Conservation (phyloP, 1,284 basidiomycete genomes). For the Blastosporella zonata region DNA sequence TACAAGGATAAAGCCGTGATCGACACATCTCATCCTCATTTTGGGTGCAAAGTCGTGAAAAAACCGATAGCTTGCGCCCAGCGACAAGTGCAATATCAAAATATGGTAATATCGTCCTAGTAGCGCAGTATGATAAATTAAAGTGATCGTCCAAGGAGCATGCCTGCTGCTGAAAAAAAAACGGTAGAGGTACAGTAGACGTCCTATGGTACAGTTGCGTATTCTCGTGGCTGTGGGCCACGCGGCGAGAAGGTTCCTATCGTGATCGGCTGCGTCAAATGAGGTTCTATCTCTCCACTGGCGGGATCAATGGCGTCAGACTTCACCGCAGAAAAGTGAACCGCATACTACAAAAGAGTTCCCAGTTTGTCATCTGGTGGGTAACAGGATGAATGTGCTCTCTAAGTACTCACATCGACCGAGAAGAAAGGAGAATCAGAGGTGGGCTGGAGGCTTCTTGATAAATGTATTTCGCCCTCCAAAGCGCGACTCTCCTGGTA, state of each 20-base stretch:
- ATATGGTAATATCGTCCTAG: no score
- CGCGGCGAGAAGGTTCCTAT: conserved; percentile 11
- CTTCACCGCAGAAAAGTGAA: conserved; percentile 3
- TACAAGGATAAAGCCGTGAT: no score
- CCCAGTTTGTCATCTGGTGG: no score
- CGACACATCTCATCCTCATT: no score
- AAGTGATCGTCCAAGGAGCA: no score
- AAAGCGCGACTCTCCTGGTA: conserved; percentile 21
- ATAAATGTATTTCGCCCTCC: conserved; percentile 36
- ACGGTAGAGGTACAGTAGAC: no score
- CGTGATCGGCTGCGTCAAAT: conserved; percentile 4
- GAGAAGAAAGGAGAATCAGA: conserved; percentile 31
- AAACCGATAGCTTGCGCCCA: no score
- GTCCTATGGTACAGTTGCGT: not conserved
- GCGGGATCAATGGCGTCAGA: conserved; percentile 4
- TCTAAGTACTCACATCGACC: conserved; percentile 21
- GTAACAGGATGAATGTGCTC: not conserved
- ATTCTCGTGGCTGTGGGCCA: conserved; percentile 14
- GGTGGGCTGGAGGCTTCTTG: conserved; percentile 31
- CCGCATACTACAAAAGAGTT: conserved; percentile 6
- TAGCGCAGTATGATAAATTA: no score
- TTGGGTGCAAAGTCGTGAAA: no score
- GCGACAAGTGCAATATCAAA: no score
- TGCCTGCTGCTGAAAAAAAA: no score
- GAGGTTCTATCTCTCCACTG: not conserved